Evolutionary conservation across 805 yeast genomes (phyloP).

Genomic region (Candida caryicola): DNA sequence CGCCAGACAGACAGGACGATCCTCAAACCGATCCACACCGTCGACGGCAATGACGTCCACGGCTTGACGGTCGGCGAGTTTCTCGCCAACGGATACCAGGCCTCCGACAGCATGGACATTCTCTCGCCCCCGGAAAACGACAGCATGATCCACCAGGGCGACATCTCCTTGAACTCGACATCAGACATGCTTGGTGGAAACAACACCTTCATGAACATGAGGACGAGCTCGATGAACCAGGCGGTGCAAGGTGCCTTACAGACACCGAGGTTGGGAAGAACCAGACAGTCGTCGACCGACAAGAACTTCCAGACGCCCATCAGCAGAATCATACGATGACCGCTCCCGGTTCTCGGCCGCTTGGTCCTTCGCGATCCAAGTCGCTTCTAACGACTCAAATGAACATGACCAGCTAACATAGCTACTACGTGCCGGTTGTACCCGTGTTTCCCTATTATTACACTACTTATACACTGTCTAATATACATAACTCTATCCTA

Average conservation of each 20-base stretch:
- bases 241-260: conserved; percentile 20
- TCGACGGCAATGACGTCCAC: conserved; percentile 12
- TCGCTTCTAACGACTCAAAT: no score
- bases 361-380: no score
- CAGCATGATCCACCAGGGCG: conserved; percentile 31
- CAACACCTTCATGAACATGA: conserved; percentile 22
- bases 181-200: conserved; percentile 26
- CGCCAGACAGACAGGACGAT: conserved; percentile 31
- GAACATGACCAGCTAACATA: no score
- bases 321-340: conserved; percentile 32
- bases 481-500: background rate
- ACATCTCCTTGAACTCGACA: conserved; percentile 31
- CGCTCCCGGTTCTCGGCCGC: no score
- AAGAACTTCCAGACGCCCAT: conserved; percentile 42
- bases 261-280: conserved; percentile 39
- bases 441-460: background rate
- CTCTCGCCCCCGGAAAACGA: conserved; percentile 22
- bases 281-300: conserved; percentile 39
- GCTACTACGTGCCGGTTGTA: no score
- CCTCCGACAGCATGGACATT: conserved; percentile 10
- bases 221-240: conserved; percentile 16
- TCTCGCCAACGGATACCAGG: conserved; percentile 28
- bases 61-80: conserved; percentile 31
- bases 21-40: conserved; percentile 25
- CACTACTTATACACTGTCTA: background rate